These are phyloP conservation scores for Backusella mclennaniae DNA, from an alignment of 192 early-diverging fungal species.

Conservation along the genomic window DNA sequence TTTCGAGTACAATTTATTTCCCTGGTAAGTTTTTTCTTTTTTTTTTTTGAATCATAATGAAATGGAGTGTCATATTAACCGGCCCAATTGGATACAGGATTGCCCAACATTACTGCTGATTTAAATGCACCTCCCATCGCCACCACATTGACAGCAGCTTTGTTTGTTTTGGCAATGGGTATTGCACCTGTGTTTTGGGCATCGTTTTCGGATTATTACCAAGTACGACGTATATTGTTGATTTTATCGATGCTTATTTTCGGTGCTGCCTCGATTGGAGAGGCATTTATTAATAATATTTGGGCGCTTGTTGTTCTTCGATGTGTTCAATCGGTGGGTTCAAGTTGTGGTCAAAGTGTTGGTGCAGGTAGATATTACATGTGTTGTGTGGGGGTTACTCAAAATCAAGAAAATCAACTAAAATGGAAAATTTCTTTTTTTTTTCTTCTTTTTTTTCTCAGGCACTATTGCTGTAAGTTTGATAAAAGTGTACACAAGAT, in stretches of 20 bases:
- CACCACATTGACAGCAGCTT: constrained; percentile 43
- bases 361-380: constrained; percentile 36
- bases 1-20: constrained; percentile 31
- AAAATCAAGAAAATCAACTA: neutral
- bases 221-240: constrained; percentile 42
- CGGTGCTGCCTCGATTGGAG: constrained; percentile 41
- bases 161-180: constrained; percentile 48
- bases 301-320: constrained; percentile 40
- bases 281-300: constrained; percentile 39
- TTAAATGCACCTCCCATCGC: constrained; percentile 38
- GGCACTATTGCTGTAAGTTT: constrained; percentile 33
- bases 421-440: constrained; percentile 1
- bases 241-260: constrained; percentile 40
- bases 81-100: neutral
- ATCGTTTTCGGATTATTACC: constrained; percentile 40
- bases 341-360: constrained; percentile 41
- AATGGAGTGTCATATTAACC: neutral
- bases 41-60: neutral
- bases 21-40: constrained; percentile 21
- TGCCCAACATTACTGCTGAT: constrained; percentile 35
- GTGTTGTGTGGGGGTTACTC: neutral
- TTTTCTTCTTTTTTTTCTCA: neutral
- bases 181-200: constrained; percentile 47
- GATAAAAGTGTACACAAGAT: neutral
- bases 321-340: constrained; percentile 44